Percentiles rank a stretch among this genome's conserved stretches.
phyloP scores from a whole-genome alignment of 768 basidiomycete species.

The Suillus subluteus region DNA sequence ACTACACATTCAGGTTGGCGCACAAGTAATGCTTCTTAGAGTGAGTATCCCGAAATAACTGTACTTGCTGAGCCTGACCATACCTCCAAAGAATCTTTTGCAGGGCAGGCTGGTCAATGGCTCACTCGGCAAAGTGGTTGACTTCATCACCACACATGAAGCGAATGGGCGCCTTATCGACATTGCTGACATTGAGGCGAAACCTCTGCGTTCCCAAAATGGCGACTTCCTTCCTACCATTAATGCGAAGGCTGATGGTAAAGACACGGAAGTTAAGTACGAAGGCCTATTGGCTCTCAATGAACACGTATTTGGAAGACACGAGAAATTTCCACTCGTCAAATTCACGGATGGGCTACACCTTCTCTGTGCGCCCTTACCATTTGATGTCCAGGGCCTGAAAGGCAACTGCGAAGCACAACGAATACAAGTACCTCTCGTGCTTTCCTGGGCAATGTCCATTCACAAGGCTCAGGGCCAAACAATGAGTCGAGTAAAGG shows the following conservation, averaged over 20 bases:
- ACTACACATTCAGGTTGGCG: conserved; percentile 43
- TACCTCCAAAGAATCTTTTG: conserved; percentile 32
- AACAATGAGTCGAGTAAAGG: conserved; percentile 90
- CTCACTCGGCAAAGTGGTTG: conserved; percentile 76
- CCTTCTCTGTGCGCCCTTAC: conserved; percentile 36
- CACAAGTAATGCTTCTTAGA: conserved; percentile 79
- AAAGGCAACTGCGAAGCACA: conserved; percentile 38
- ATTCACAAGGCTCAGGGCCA: conserved; percentile 99
- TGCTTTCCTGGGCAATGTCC: conserved; percentile 95
- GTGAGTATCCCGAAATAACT: conserved; percentile 21
- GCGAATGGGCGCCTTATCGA: conserved; percentile 29
- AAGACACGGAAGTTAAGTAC: not conserved
- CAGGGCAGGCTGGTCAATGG: conserved; percentile 73
- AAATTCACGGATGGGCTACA: conserved; percentile 34
- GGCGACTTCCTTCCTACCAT: conserved; percentile 9
- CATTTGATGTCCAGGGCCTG: conserved; percentile 39
- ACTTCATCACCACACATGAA: conserved; percentile 34
- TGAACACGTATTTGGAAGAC: conserved; percentile 16
- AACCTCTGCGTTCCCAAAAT: conserved; percentile 15
- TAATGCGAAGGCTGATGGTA: not conserved
- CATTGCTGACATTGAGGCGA: conserved; percentile 32
- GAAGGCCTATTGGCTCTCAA: conserved; percentile 24
- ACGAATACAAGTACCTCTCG: conserved; percentile 69
- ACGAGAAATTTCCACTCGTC: conserved; percentile 39
- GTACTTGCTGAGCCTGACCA: not conserved